Base-by-base conservation (phyloP, 371 early-diverging fungal genomes). In the Scutellospora calospora region DNA sequence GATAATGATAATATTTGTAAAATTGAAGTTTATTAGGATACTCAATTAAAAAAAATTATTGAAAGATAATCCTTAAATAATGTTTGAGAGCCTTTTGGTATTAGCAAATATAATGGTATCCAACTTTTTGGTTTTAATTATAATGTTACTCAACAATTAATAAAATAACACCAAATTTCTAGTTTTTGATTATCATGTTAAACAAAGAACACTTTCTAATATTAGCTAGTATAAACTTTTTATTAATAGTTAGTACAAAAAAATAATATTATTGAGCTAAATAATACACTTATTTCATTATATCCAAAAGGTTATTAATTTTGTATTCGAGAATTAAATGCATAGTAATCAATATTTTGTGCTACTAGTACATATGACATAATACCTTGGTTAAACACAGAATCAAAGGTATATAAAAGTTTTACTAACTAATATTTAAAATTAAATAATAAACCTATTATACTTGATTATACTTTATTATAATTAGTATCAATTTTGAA, bases 241-340 rank as follows among this genome's bases (percentile, higher is more conserved):
- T 38, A 66, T 38, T 33, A 66, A 31, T 33, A n/a, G 38, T 1
- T 33, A n/a, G 38, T 18, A 38, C 9, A 66, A n/a, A 9, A 41
- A 66, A 35, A 38, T 38, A 18, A 5, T 35, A 11, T 66, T 8
- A 66, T 66, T 41, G n/a, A 66, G 6, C 38, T 66, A 27, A 12
- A 45, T 49, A n/a, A 16, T 69, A 12, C n/a, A 22, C 27, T 69
- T 12, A 4, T 33, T 14, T 45, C 20, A 2, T 22, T 69, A 22
- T 69, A 69, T 27, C n/a, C 41, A 14, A 49, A 69, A 69, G 33
- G 49, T 69, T 49, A 69, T 69, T 11, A 41, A 41, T 45, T 69
- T 14, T 49, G 5, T 45, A 29, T 11, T 11, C 25, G 68, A 22
- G 69, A 51, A 27, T 20, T 69, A n/a, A 25, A 49, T 49, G 27